Evolutionary conservation across 1,139 yeast genomes (phyloP).

Genomic region (Taphrina deformans): DNA sequence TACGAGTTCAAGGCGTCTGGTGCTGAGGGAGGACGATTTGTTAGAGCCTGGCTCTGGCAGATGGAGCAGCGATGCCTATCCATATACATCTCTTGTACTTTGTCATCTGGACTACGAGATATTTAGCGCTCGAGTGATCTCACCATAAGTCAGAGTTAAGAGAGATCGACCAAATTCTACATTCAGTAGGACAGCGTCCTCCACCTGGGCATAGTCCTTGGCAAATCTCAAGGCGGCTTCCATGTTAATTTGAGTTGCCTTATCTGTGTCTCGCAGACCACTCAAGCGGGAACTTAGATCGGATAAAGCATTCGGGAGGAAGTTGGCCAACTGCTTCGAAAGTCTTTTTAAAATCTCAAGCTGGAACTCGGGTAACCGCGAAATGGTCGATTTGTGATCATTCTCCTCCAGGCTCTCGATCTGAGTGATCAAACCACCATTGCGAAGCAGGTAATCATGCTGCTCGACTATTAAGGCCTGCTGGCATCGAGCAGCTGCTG

Average conservation of each 20-base stretch:
- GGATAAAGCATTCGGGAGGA: conserved; percentile 46
- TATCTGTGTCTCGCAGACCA: conserved; percentile 45
- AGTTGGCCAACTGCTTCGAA: conserved; percentile 44
- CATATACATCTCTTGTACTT: too few relatives aligned
- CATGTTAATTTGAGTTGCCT: conserved; percentile 44
- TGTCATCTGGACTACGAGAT: too few relatives aligned
- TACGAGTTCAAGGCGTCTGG: too few relatives aligned
- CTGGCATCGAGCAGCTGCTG: conserved; percentile 42
- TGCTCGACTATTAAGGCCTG: conserved; percentile 44
- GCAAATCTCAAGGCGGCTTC: conserved; percentile 45
- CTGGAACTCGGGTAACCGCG: conserved; percentile 30
- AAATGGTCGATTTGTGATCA: conserved; percentile 12
- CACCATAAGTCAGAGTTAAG: conserved; percentile 43
- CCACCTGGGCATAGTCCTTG: conserved; percentile 43
- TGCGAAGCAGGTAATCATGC: conserved; percentile 40
- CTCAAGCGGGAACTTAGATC: conserved; percentile 44
- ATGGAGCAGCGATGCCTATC: too few relatives aligned
- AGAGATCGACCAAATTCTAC: conserved; percentile 41
- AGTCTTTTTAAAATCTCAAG: conserved; percentile 39
- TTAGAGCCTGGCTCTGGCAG: too few relatives aligned
- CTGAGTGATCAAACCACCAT: conserved; percentile 52
- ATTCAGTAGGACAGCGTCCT: conserved; percentile 39
- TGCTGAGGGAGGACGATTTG: too few relatives aligned
- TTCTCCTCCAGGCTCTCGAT: conserved; percentile 34
- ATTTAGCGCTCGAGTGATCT: conserved; percentile 40